Percentiles rank a stretch among this genome's conserved stretches.
Evolutionary conservation across 148 eudicot genomes (phyloP).

Genomic region (Hydrangea macrophylla): DNA sequence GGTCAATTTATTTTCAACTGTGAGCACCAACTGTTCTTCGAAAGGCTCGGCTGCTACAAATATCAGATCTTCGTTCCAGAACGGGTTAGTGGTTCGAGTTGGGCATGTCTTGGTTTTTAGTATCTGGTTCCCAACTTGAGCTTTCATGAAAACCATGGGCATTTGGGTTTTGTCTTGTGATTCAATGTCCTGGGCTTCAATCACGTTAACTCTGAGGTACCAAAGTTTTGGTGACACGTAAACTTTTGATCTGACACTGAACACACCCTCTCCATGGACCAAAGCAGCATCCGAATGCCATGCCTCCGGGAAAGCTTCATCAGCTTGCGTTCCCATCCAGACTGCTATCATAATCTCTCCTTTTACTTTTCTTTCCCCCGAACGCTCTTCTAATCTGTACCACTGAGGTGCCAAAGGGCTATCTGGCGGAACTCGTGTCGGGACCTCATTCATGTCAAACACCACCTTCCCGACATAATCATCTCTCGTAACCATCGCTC

Average conservation of each 20-base stretch:
- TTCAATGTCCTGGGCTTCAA: conserved; percentile 68
- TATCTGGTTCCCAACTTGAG: conserved; percentile 49
- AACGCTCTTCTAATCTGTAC: conserved; percentile 63
- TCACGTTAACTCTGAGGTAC: conserved; percentile 74
- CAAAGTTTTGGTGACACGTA: conserved; percentile 74
- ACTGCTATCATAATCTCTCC: conserved; percentile 81
- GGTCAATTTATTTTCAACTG: conserved; percentile 50
- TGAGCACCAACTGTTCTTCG: conserved; percentile 54
- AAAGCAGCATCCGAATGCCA: conserved; percentile 72
- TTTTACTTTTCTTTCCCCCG: conserved; percentile 38
- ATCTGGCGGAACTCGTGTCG: conserved; percentile 69
- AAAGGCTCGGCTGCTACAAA: conserved; percentile 78
- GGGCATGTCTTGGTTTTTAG: conserved; percentile 51
- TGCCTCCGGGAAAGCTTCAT: conserved; percentile 78
- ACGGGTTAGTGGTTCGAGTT: conserved; percentile 51
- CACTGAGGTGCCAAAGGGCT: conserved; percentile 80
- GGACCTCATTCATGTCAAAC: conserved; percentile 64
- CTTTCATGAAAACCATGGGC: conserved; percentile 65
- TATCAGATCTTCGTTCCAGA: conserved; percentile 77
- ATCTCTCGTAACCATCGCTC: conserved; percentile 51
- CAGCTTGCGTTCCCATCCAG: conserved; percentile 83
- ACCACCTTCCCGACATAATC: conserved; percentile 50
- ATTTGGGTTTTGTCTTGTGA: conserved; percentile 41
- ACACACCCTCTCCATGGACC: conserved; percentile 63
- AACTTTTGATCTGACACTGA: conserved; percentile 63